Evolutionary conservation across 2,329 filamentous ascomycete species (phyloP).

Genomic region (Coleophoma crateriformis): DNA sequence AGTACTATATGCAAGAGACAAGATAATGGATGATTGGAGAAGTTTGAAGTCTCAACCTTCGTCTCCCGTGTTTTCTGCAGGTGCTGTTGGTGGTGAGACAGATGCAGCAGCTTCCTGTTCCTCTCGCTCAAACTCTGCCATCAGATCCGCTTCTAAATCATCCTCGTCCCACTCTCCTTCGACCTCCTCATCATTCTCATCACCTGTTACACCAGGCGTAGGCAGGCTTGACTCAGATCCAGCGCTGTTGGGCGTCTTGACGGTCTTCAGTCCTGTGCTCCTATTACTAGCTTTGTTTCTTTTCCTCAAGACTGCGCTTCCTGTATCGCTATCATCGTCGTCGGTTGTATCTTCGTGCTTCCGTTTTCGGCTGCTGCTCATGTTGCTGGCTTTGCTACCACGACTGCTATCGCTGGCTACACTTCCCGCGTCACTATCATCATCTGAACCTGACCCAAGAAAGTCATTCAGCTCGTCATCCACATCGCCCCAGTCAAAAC

Average conservation of each 20-base stretch:
- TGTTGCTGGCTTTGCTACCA: constrained; percentile 12
- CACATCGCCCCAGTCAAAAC: constrained; percentile 56
- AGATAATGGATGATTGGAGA: neutral
- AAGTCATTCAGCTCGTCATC: constrained; percentile 76
- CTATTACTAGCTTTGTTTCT: constrained; percentile 41
- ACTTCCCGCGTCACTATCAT: constrained; percentile 32
- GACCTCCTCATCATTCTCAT: constrained; percentile 33
- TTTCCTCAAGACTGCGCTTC: constrained; percentile 43
- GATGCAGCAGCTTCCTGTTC: constrained; percentile 19
- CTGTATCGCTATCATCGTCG: constrained; percentile 43
- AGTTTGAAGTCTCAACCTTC: constrained; percentile 3
- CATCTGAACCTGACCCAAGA: constrained; percentile 49
- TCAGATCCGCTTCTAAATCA: constrained; percentile 51
- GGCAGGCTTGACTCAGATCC: constrained; percentile 31
- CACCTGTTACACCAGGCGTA: constrained; percentile 35
- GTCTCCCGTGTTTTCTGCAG: constrained; percentile 1
- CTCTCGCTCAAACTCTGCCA: constrained; percentile 36
- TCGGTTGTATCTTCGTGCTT: constrained; percentile 29
- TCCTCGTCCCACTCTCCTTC: constrained; percentile 43
- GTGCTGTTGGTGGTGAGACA: neutral
- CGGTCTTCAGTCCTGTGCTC: constrained; percentile 40
- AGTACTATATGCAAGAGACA: neutral
- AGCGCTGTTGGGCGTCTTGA: constrained; percentile 34
- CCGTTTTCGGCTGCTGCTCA: constrained; percentile 22
- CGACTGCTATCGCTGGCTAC: constrained; percentile 12